Percentiles rank a stretch among this genome's conserved stretches.
phyloP scores from a whole-genome alignment of 257 asterid species.

The Lavandula angustifolia region DNA sequence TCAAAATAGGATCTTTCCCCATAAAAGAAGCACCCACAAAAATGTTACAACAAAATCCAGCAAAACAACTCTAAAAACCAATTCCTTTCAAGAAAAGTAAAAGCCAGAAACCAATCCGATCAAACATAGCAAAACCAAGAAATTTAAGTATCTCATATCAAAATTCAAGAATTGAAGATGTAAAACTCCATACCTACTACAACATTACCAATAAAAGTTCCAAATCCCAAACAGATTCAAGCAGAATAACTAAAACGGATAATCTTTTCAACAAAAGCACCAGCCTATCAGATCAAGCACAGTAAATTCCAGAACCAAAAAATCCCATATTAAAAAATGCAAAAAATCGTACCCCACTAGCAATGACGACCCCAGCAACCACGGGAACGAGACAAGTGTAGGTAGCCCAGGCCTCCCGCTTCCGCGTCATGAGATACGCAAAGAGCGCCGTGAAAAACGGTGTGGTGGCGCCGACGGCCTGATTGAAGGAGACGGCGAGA shows the following conservation, averaged over 20 bases:
- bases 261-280: conserved; percentile 10
- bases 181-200: too few relatives aligned
- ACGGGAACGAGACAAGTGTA: conserved; percentile 87
- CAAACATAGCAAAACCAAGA: too few relatives aligned
- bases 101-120: too few relatives aligned
- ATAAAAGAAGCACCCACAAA: too few relatives aligned
- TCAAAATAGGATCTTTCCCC: too few relatives aligned
- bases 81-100: too few relatives aligned
- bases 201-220: background rate
- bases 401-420: conserved; percentile 81
- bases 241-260: conserved; percentile 3
- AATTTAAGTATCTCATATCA: too few relatives aligned
- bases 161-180: conserved; percentile 11
- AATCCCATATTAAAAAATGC: background rate
- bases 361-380: conserved; percentile 89
- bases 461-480: conserved; percentile 96
- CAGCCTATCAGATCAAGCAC: conserved; percentile 20
- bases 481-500: conserved; percentile 90
- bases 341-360: conserved; percentile 76
- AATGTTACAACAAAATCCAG: too few relatives aligned
- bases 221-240: background rate
- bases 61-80: too few relatives aligned
- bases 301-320: too few relatives aligned
- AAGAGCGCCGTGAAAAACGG: conserved; percentile 94
- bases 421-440: conserved; percentile 75